phyloP scores from a whole-genome alignment of 495 filamentous ascomycete species.

The Opeltia flavorubescens region DNA sequence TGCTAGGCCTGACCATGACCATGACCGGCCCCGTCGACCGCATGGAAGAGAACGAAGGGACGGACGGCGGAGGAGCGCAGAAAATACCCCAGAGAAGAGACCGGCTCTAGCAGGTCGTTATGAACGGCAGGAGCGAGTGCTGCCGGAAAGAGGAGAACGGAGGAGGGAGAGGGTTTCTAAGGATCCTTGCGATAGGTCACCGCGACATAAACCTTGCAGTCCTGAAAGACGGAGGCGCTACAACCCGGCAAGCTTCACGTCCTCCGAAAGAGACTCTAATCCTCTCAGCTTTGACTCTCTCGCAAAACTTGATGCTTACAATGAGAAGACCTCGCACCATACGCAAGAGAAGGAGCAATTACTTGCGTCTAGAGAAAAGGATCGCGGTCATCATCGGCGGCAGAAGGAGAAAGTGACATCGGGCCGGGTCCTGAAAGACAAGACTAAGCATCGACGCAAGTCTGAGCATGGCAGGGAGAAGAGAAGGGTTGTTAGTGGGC shows the following conservation, averaged over 20 bases:
- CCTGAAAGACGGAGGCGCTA: background rate
- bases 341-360: constrained; percentile 11
- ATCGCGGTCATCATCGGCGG: constrained; percentile 14
- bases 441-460: constrained; percentile 18
- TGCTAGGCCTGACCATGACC: too few relatives aligned
- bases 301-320: constrained; percentile 45
- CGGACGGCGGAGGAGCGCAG: too few relatives aligned
- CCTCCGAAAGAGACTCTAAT: constrained; percentile 16
- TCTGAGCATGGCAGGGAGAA: constrained; percentile 21
- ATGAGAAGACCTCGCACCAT: constrained; percentile 24
- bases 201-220: background rate
- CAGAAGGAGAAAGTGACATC: constrained; percentile 20
- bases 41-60: too few relatives aligned
- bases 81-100: too few relatives aligned
- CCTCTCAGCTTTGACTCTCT: constrained; percentile 38
- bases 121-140: background rate
- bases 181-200: background rate
- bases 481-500: constrained; percentile 51
- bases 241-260: background rate
- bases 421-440: constrained; percentile 12
- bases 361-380: constrained; percentile 9
- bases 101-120: background rate
- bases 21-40: too few relatives aligned
- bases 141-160: background rate
- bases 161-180: background rate